Conservation (phyloP, 768 basidiomycete species). For the Kwoniella botswanensis region DNA sequence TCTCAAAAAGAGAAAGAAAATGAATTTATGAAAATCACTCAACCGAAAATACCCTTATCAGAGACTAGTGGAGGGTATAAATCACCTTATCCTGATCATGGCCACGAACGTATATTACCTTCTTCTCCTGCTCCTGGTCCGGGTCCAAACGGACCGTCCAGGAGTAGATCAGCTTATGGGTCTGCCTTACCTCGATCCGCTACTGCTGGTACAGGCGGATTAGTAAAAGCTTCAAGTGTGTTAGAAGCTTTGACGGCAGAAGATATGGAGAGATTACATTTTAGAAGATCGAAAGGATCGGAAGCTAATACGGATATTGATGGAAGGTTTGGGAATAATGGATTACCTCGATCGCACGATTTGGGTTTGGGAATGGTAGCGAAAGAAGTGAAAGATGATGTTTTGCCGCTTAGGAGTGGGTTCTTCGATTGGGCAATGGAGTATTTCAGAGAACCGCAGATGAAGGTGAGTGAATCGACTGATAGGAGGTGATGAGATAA, state of each 20-base stretch:
- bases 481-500: not conserved
- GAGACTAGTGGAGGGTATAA: constrained; percentile 18
- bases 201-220: not conserved
- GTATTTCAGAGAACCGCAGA: constrained; percentile 98
- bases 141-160: not conserved
- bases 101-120: constrained; percentile 44
- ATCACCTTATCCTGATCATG: constrained; percentile 48
- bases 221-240: constrained; percentile 68
- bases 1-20: not conserved
- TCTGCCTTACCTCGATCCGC: constrained; percentile 1
- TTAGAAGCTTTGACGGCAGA: constrained; percentile 90
- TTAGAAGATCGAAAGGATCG: constrained; percentile 64
- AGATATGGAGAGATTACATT: constrained; percentile 87
- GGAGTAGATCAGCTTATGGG: constrained; percentile 7
- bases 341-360: constrained; percentile 59
- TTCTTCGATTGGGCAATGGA: constrained; percentile 97
- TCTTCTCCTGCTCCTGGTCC: not conserved
- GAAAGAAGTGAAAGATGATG: constrained; percentile 72
- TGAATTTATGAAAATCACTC: constrained; percentile 10
- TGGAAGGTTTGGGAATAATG: constrained; percentile 60
- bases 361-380: constrained; percentile 59
- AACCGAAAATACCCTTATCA: constrained; percentile 9
- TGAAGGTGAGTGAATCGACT: constrained; percentile 71
- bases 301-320: constrained; percentile 53
- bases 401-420: constrained; percentile 83